Percentiles rank a stretch among this genome's conserved stretches.
Conservation (phyloP, 257 asterid genomes). For the Penstemon newberryi region DNA sequence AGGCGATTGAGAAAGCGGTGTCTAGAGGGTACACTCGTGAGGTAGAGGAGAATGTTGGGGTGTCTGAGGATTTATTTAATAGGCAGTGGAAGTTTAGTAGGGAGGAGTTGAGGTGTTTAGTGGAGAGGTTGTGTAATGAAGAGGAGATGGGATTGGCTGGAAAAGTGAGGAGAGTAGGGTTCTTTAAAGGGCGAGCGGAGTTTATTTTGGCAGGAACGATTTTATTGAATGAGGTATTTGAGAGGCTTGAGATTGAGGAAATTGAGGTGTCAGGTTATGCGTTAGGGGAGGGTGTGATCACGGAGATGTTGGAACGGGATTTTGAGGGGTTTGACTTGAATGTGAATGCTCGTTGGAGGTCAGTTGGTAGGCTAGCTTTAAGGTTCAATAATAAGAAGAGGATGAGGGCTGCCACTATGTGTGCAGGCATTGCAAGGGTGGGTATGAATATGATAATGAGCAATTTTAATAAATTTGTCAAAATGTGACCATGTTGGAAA, state of each 20-base stretch:
- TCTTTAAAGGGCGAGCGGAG: conserved; percentile 54
- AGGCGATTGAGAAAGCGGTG: conserved; percentile 66
- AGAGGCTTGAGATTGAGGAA: conserved; percentile 53
- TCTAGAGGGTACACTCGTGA: conserved; percentile 45
- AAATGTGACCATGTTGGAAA: conserved; percentile 2
- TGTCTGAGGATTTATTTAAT: conserved; percentile 38
- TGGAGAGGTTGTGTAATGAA: conserved; percentile 46
- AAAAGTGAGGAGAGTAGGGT: conserved; percentile 36
- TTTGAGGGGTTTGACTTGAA: conserved; percentile 46
- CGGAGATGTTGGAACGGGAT: conserved; percentile 58
- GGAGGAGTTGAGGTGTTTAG: conserved; percentile 55
- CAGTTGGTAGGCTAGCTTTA: conserved; percentile 52
- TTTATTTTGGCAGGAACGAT: conserved; percentile 69
- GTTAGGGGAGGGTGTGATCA: conserved; percentile 72
- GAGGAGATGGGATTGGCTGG: conserved; percentile 50
- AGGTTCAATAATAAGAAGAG: conserved; percentile 62
- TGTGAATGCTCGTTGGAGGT: conserved; percentile 73
- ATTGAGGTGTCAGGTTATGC: conserved; percentile 79
- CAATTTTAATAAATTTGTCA: conserved; percentile 5
- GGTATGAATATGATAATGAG: conserved; percentile 48
- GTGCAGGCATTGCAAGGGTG: conserved; percentile 66
- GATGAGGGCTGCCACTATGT: conserved; percentile 60
- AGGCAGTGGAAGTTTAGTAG: conserved; percentile 71
- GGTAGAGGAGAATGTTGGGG: conserved; percentile 38
- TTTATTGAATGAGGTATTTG: conserved; percentile 63